These are phyloP conservation scores for Ascochyta fabae DNA, from an alignment of 2,329 filamentous ascomycete species.

Conservation along the genomic window DNA sequence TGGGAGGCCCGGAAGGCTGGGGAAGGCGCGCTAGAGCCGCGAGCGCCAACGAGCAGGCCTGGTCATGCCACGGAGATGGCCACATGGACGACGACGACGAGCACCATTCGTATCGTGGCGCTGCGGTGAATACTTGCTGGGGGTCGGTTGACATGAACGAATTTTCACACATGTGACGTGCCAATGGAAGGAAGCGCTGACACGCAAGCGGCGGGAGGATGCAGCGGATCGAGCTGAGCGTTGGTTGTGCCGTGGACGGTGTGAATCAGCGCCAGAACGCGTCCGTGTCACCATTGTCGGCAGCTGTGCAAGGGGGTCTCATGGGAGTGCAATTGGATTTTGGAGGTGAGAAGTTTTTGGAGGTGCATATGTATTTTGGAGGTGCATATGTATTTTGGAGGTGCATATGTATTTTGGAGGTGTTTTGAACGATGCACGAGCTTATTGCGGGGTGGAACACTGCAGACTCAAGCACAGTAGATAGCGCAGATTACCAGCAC, in stretches of 20 bases:
- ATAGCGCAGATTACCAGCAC: background rate
- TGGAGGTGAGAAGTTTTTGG: too few species aligned
- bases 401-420: too few species aligned
- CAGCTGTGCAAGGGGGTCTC: constrained; percentile 1
- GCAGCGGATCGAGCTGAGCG: background rate
- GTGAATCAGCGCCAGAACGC: background rate
- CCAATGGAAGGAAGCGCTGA: constrained; percentile 4
- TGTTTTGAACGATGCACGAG: background rate
- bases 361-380: too few species aligned
- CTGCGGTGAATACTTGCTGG: background rate
- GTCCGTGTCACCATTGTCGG: constrained; percentile 1
- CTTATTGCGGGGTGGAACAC: background rate
- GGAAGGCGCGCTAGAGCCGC: constrained; percentile 2
- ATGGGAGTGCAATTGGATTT: background rate
- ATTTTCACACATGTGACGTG: constrained; percentile 15
- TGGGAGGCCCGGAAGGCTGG: background rate
- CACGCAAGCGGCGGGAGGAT: constrained; percentile 2
- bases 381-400: too few species aligned
- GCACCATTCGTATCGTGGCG: background rate
- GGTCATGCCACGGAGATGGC: background rate
- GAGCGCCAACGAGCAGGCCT: background rate
- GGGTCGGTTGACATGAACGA: constrained; percentile 29
- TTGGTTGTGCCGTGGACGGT: constrained; percentile 2
- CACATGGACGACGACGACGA: background rate
- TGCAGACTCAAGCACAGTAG: too few species aligned